Base-by-base conservation (phyloP, 176 grass and related monocot genomes). In the Carex pumila region DNA sequence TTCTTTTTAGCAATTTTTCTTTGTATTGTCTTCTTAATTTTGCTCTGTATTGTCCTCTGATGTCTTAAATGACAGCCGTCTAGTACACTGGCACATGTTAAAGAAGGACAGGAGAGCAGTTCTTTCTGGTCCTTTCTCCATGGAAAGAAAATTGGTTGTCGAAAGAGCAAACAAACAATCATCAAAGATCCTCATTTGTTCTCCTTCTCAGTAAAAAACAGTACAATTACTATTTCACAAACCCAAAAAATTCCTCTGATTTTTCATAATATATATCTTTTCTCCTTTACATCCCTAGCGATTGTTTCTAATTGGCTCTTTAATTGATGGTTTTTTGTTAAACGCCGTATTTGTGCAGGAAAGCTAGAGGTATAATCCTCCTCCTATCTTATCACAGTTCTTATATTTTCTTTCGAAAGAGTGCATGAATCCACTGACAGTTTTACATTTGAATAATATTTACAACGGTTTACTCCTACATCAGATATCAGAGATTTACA, bases 171-270 rank as follows among this genome's bases (percentile, higher is more conserved):
- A 78, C 64, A 90, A 22, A 91, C 91, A 85, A 25, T 25, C 25
- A 64, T 92, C 52, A 98, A 87, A 93, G 95, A 98, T 58, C 89
- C 92, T 87, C 91, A 98, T 57, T 80, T 98, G 65, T 98, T 90
- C 63, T 91, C 92, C 29, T 95, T 93, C 85, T 83, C 83, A 73
- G 55, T 90, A 65, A 95, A 79, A 72, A 90, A 95, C 71, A 64
- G 79, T 81, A 81, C 2, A 12, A 81, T 64, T 22, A 10, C 6
- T 8, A 79, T 12, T 34, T 17, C 49, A 5, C 8, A 15, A 12
- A 32, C 21, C 18, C 6, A 22, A 62, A 21, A n/a, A 81, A 0
- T 64, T 65, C 29, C 37, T 63, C 15, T 37, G 22, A 36, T 37
- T 84, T 54, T 61, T 65, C 41, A 78, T 68, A n/a, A 83, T 31